These are phyloP conservation scores for Talaromyces marneffei DNA, from an alignment of 2,329 filamentous ascomycete species.

Conservation along the genomic window DNA sequence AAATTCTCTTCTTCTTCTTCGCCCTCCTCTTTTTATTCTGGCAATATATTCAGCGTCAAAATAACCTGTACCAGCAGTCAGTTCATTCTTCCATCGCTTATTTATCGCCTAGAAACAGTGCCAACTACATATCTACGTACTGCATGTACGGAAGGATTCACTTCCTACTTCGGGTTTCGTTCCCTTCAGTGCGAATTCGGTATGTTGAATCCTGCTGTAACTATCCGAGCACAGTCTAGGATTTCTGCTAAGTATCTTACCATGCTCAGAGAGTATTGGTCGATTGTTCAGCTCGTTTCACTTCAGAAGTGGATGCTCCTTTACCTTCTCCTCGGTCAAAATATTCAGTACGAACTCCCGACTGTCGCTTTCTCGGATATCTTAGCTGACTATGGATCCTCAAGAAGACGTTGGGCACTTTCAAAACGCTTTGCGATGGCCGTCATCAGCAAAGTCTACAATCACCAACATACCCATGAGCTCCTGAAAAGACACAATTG, in stretches of 20 bases:
- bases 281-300: conserved; percentile 5
- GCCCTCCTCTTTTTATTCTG: background rate
- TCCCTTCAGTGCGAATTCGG: conserved; percentile 5
- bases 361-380: background rate
- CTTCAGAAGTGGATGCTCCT: conserved; percentile 13
- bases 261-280: background rate
- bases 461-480: background rate
- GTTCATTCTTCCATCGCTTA: background rate
- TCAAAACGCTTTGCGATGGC: background rate
- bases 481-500: conserved; percentile 42
- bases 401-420: conserved; percentile 3
- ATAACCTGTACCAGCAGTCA: background rate
- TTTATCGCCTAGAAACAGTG: background rate
- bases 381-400: background rate
- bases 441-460: background rate
- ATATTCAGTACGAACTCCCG: background rate
- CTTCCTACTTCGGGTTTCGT: conserved; percentile 11
- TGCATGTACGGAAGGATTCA: conserved; percentile 14
- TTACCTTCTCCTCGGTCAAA: conserved; percentile 9
- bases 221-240: background rate
- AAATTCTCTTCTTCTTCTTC: background rate
- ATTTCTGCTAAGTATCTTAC: background rate
- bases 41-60: no score
- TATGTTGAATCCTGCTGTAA: background rate
- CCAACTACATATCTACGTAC: background rate